Conservation (phyloP, 2,329 filamentous ascomycete species). For the Aspergillus tamarii region DNA sequence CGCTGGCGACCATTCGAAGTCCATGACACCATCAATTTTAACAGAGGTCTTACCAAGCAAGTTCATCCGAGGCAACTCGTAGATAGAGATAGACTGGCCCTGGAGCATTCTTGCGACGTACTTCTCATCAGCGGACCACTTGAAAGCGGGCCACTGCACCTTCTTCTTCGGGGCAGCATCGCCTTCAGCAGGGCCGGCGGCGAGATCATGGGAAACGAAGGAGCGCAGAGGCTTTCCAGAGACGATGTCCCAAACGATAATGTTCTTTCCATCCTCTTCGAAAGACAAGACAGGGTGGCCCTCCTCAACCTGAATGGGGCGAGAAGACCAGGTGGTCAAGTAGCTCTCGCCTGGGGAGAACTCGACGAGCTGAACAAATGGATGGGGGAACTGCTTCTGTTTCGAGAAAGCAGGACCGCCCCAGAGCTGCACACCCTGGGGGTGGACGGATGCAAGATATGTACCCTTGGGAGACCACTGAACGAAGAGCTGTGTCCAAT, state of each 20-base stretch:
- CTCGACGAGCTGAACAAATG: slow-evolving; percentile 91
- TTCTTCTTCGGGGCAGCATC: slow-evolving; percentile 80
- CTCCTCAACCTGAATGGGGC: slow-evolving; percentile 89
- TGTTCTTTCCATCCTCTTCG: slow-evolving; percentile 98
- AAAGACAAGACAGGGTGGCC: slow-evolving; percentile 77
- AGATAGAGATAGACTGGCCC: slow-evolving; percentile 85
- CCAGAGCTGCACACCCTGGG: slow-evolving; percentile 97
- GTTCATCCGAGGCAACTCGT: slow-evolving; percentile 87
- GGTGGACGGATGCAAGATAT: slow-evolving; percentile 91
- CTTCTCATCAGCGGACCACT: slow-evolving; percentile 97
- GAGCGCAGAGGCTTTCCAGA: slow-evolving; percentile 88
- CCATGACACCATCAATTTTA: slow-evolving; percentile 95
- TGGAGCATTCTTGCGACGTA: slow-evolving; percentile 92
- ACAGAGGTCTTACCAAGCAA: slow-evolving; percentile 87
- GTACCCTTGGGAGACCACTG: slow-evolving; percentile 97
- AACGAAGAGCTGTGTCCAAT: slow-evolving; percentile 98
- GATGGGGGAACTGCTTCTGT: slow-evolving; percentile 91
- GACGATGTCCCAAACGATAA: slow-evolving; percentile 96
- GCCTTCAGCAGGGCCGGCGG: slow-evolving; percentile 59
- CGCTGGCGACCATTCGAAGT: slow-evolving; percentile 96
- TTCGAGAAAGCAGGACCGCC: slow-evolving; percentile 86
- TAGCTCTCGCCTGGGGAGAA: slow-evolving; percentile 95
- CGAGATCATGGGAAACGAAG: slow-evolving; percentile 83
- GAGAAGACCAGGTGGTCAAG: slow-evolving; percentile 93
- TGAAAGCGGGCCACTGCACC: slow-evolving; percentile 98